Evolutionary conservation across 192 early-diverging fungal genomes (phyloP).

Genomic region (Linnemannia elongata): DNA sequence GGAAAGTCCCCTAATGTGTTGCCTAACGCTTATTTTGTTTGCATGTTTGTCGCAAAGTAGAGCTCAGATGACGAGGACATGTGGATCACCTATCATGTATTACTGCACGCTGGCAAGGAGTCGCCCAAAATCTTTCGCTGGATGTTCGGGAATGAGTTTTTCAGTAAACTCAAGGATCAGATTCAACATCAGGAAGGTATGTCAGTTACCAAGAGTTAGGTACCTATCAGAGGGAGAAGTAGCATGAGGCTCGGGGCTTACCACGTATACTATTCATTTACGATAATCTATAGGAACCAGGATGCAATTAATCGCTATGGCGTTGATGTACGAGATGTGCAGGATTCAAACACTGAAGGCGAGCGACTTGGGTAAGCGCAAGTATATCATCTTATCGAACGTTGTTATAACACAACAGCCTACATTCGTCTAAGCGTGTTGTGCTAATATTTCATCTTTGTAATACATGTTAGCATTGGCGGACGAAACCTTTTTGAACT

Average conservation of each 20-base stretch:
- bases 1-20: neutral
- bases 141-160: conserved; percentile 58
- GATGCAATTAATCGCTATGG: conserved; percentile 61
- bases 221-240: neutral
- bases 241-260: neutral
- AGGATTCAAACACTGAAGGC: conserved; percentile 63
- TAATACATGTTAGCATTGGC: conserved; percentile 55
- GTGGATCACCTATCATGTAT: conserved; percentile 61
- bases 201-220: neutral
- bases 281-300: conserved; percentile 17
- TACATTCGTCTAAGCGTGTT: neutral
- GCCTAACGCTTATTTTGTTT: neutral
- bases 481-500: conserved; percentile 60
- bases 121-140: conserved; percentile 58
- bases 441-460: neutral
- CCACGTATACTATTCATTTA: neutral
- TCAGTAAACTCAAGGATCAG: conserved; percentile 64
- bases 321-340: conserved; percentile 76
- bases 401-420: neutral
- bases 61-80: conserved; percentile 51
- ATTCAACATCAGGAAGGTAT: conserved; percentile 51
- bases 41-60: conserved; percentile 1
- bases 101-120: conserved; percentile 66
- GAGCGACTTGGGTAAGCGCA: conserved; percentile 64
- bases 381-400: neutral